phyloP scores from a whole-genome alignment of 208 protist species.

The Angomonas deanei region DNA sequence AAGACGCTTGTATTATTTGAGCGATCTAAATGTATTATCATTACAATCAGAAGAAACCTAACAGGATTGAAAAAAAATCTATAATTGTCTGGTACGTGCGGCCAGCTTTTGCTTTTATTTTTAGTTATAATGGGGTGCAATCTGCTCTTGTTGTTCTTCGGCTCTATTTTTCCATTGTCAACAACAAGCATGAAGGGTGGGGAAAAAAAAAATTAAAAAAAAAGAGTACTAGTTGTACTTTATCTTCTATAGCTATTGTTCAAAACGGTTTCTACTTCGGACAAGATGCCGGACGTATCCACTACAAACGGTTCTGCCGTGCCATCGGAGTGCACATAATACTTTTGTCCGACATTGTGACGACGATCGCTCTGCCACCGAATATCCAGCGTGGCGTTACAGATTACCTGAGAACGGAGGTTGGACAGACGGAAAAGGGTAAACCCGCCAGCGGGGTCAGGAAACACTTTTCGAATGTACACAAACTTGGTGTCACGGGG shows the following conservation, averaged over 20 bases:
- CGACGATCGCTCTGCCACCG: conserved; percentile 86
- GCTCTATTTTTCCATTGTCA: too few relatives aligned
- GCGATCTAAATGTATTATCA: too few relatives aligned
- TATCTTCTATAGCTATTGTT: conserved; percentile 73
- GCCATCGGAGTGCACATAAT: conserved; percentile 81
- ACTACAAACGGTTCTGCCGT: conserved; percentile 76
- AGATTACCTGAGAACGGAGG: conserved; percentile 81
- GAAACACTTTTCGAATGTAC: conserved; percentile 85
- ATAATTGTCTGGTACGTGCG: not conserved
- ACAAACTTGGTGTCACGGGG: conserved; percentile 84
- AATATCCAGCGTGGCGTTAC: conserved; percentile 79
- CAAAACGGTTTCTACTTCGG: conserved; percentile 68
- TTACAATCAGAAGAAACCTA: not conserved
- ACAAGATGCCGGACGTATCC: conserved; percentile 75
- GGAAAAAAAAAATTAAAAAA: conserved; percentile 14
- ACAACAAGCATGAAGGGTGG: not conserved
- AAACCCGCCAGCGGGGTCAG: conserved; percentile 69
- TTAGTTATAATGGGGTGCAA: too few relatives aligned
- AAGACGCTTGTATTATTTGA: too few relatives aligned
- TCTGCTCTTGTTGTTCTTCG: too few relatives aligned
- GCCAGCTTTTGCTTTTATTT: too few relatives aligned
- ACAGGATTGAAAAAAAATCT: not conserved
- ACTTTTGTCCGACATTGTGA: conserved; percentile 83
- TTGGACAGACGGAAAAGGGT: conserved; percentile 85
- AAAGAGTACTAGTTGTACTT: conserved; percentile 7